phyloP scores from a whole-genome alignment of 1,284 basidiomycete species.

The Melanopsichium pennsylvanicum region DNA sequence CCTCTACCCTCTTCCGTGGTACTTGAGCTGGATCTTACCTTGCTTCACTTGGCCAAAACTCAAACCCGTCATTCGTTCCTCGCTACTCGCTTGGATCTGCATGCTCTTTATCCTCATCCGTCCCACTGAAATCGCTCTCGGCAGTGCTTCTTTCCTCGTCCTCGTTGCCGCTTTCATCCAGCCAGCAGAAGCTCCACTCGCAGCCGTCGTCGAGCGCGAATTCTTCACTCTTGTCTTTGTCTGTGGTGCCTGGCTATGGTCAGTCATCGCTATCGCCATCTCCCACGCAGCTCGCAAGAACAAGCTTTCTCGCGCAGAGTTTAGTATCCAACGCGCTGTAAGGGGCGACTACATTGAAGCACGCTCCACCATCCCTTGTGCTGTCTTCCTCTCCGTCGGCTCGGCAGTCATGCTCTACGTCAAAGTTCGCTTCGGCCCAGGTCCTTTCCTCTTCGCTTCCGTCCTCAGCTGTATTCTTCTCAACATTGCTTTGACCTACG shows the following conservation, averaged over 20 bases:
- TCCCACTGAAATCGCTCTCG: conserved; percentile 69
- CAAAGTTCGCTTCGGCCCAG: conserved; percentile 73
- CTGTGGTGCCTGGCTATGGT: conserved; percentile 74
- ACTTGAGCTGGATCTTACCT: conserved; percentile 41
- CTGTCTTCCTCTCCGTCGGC: conserved; percentile 75
- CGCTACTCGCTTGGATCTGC: conserved; percentile 74
- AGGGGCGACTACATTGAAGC: conserved; percentile 43
- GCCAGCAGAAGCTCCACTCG: conserved; percentile 75
- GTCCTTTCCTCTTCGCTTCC: conserved; percentile 73
- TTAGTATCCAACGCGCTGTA: conserved; percentile 50
- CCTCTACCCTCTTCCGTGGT: conserved; percentile 32
- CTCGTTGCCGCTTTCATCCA: conserved; percentile 75
- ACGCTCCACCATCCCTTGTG: conserved; percentile 73
- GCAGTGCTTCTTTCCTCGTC: conserved; percentile 76
- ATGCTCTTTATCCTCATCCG: conserved; percentile 74
- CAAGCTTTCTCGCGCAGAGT: conserved; percentile 67
- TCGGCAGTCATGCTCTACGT: conserved; percentile 74
- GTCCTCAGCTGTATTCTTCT: conserved; percentile 71
- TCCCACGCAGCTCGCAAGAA: conserved; percentile 72
- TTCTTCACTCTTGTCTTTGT: conserved; percentile 72
- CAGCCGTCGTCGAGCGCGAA: conserved; percentile 76
- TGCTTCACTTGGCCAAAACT: conserved; percentile 52
- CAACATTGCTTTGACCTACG: conserved; percentile 73
- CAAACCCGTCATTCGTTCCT: conserved; percentile 75
- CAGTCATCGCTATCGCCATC: conserved; percentile 74